Evolutionary conservation across 306 rosid genomes (phyloP), one percentile per base, ranked within the genome.

Genomic region (Phaseolus lunatus): DNA sequence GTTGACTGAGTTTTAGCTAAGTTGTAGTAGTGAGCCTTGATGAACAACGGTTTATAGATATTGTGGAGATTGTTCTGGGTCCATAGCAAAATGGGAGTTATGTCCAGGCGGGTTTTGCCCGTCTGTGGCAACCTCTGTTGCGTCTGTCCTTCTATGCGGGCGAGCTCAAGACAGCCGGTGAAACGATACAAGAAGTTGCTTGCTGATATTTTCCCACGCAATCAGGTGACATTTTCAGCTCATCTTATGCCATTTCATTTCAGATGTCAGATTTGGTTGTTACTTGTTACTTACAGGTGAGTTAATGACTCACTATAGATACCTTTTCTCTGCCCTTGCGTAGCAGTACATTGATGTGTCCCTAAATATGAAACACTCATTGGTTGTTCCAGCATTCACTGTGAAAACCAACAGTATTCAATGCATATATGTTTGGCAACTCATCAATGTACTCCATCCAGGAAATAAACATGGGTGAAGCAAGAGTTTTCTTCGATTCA

Each of bases 41-140:
- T 65, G 29, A 45, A 27, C 54, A 22, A 12, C 3, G 66, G 50
- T 67, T 62, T 39, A 39, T 29, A 5, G 2, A 35, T 66, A 69
- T 67, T 80, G 73, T 56, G 80, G 72, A 57, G 52, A 64, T 33
- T 76, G 49, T 85, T 73, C 72, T 63, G 87, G 43, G 35, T 84
- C 2, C 35, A 41, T 52, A 35, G 43, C 78, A 84, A 73, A 80
- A 94, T 92, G 97, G 97, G 97, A 96, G 98, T 92, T 82, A 87
- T 92, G 93, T 92, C 98, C n/a, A 86, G 98, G 96, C 95, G 90
- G 87, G 96, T 92, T 20, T 92, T 94, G 72, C 98, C 98, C 5
- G 97, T 76, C 88, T 92, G 97, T 63, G 96, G 93, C 58, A 92
- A 84, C 90, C 90, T 95, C 84, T 95, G 97, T 86, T 85, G 86